phyloP scores from a whole-genome alignment of 2,329 filamentous ascomycete species.

The Colletotrichum camelliae region DNA sequence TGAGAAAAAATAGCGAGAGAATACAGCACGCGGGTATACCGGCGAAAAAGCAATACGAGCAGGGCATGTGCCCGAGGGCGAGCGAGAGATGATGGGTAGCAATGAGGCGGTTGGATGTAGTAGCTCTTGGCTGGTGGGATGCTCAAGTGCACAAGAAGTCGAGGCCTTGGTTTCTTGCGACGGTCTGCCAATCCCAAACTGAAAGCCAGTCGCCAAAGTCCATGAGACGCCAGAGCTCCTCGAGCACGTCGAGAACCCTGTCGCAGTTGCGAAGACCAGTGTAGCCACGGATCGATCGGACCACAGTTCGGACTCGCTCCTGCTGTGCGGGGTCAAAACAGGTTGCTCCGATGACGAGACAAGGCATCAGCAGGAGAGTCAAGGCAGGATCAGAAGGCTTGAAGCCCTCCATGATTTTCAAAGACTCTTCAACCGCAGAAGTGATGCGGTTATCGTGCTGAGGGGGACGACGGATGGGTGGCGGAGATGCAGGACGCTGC shows the following conservation, averaged over 20 bases:
- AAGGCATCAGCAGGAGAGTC: constrained; percentile 64
- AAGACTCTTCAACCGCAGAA: constrained; percentile 60
- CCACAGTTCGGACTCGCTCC: constrained; percentile 53
- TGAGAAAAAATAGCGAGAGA: neutral
- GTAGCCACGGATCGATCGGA: constrained; percentile 60
- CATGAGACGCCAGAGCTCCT: constrained; percentile 66
- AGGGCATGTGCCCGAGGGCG: neutral
- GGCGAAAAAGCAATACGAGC: neutral
- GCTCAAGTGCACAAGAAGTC: constrained; percentile 59
- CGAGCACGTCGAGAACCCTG: constrained; percentile 56
- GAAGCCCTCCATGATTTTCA: constrained; percentile 60
- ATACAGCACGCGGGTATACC: constrained; percentile 20
- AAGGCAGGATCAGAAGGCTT: constrained; percentile 63
- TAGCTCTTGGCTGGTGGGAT: neutral
- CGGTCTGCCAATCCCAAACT: constrained; percentile 69
- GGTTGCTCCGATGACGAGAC: constrained; percentile 65
- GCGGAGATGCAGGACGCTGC: constrained; percentile 42
- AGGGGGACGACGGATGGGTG: constrained; percentile 50
- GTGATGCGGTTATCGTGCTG: constrained; percentile 58
- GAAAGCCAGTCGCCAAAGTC: constrained; percentile 60
- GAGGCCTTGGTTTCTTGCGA: constrained; percentile 57
- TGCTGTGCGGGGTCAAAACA: constrained; percentile 60
- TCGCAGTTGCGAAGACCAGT: constrained; percentile 66
- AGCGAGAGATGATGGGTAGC: neutral
- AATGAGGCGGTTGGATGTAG: neutral